Evolutionary conservation across 495 filamentous ascomycete genomes (phyloP).

Genomic region (Penicillium coffeae): DNA sequence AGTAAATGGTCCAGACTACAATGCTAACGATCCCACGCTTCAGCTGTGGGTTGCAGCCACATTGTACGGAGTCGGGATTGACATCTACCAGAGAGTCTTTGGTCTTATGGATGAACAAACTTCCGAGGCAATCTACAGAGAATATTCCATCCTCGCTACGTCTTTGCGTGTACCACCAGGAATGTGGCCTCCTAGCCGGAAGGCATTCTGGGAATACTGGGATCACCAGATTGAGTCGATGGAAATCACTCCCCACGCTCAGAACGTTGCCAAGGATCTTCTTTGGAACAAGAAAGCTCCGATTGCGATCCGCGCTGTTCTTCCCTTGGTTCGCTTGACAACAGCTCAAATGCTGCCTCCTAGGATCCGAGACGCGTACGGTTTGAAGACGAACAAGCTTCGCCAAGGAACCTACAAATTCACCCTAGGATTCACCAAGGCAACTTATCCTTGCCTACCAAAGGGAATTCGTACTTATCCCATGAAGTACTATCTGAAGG

Average conservation of each 20-base stretch:
- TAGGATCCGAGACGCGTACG: constrained; percentile 26
- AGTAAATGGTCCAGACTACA: constrained; percentile 29
- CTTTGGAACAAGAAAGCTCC: constrained; percentile 24
- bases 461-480: constrained; percentile 29
- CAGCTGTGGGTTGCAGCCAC: constrained; percentile 45
- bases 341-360: constrained; percentile 33
- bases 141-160: constrained; percentile 35
- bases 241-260: constrained; percentile 29
- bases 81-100: constrained; percentile 35
- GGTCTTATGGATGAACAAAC: constrained; percentile 17
- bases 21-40: constrained; percentile 30
- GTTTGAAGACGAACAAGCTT: constrained; percentile 16
- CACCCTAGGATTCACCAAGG: constrained; percentile 17
- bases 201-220: constrained; percentile 43
- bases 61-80: constrained; percentile 32
- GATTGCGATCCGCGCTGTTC: constrained; percentile 16
- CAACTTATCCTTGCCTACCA: constrained; percentile 28
- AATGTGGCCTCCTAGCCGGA: constrained; percentile 33
- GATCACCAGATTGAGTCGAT: constrained; percentile 28
- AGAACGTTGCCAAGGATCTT: constrained; percentile 29
- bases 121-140: constrained; percentile 29
- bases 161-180: constrained; percentile 30
- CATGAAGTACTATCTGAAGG: constrained; percentile 34
- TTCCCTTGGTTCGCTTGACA: constrained; percentile 26
- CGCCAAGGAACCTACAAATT: constrained; percentile 15